Base-by-base conservation (phyloP, 2,329 filamentous ascomycete genomes). In the Xylaria sp. region DNA sequence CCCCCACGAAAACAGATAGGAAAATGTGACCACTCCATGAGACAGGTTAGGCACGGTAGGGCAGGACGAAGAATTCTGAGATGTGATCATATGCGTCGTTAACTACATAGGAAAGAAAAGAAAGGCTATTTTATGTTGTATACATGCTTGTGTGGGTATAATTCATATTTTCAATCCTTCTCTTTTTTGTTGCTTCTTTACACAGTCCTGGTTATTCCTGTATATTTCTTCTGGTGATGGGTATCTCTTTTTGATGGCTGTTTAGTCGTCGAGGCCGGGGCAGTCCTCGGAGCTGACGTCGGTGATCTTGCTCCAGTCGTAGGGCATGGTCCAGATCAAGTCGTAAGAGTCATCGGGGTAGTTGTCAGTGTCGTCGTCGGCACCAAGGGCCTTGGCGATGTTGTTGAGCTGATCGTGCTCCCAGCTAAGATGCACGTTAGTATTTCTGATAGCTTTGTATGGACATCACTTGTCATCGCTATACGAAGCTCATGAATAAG, bases 281-380 rank as follows among this genome's bases (percentile, higher is more conserved):
- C 83, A 85, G 53, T 77, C 69, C 71, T 86, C 82, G 4, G 77
- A 80, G 0, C 76, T 78, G 30, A 74, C 69, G 0, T 70, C 66
- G 0, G 76, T 77, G 54, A 86, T 78, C 13, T 70, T 62, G 1
- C 65, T 70, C 67, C 84, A 86, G 3, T 78, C 76, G 1, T 73
- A 73, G 2, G 81, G 80, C 63, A 81, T 76, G 0, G 79, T 83
- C 83, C 83, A 86, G 62, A 86, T 85, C 13, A 83, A 64, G 65
- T 86, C 74, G 55, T 75, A 86, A 1, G 74, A 70, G 59, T 79
- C 75, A 61, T 75, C 72, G 0, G 81, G 81, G 66, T 86, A 86
- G 4, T 71, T 68, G 1, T 78, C 77, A 0, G 79, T 76, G 64
- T 81, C 66, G 64, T 81, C 66, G 6, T 76, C 67, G 57, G 77